A percentile compares a stretch with the other conserved stretches of the same genome.
Evolutionary conservation across 2,329 filamentous ascomycete genomes (phyloP).

Genomic region (Fusarium sp.): DNA sequence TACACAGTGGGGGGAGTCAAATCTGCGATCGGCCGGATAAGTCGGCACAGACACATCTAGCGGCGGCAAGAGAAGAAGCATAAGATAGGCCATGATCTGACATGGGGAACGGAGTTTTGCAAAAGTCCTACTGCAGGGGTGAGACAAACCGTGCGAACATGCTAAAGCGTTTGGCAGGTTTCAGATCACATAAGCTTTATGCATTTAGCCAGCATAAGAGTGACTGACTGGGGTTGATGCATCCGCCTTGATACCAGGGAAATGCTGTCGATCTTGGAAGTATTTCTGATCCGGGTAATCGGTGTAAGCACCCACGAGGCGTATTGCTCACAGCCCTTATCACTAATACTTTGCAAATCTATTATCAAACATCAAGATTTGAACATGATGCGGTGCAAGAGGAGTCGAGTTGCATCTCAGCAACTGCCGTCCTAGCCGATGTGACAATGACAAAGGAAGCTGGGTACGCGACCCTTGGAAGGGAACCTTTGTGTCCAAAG

Average conservation of each 20-base stretch:
- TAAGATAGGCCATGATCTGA: slow-evolving; percentile 7
- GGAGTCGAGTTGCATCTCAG: not conserved
- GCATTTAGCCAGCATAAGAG: not conserved
- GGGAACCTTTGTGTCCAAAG: not conserved
- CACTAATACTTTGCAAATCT: not conserved
- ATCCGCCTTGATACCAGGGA: not conserved
- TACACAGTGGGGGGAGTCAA: not conserved
- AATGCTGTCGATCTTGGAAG: not conserved
- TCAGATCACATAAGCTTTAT: not conserved
- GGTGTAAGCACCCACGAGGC: not conserved
- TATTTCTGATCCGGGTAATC: not conserved
- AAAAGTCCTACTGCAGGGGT: not conserved
- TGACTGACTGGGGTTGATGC: not conserved
- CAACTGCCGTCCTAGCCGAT: not conserved
- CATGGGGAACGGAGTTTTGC: not conserved
- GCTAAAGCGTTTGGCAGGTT: not conserved
- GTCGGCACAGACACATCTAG: not conserved
- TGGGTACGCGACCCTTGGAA: not conserved
- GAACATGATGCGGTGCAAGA: not conserved
- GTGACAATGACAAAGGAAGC: too few species aligned
- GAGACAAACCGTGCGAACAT: not conserved
- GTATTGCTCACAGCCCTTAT: not conserved
- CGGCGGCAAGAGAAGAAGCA: slow-evolving; percentile 8
- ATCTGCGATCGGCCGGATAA: not conserved
- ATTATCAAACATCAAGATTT: not conserved